Evolutionary conservation across 805 yeast genomes (phyloP).

Genomic region (baker's yeast (Saccharomyces cerevisiae)): DNA sequence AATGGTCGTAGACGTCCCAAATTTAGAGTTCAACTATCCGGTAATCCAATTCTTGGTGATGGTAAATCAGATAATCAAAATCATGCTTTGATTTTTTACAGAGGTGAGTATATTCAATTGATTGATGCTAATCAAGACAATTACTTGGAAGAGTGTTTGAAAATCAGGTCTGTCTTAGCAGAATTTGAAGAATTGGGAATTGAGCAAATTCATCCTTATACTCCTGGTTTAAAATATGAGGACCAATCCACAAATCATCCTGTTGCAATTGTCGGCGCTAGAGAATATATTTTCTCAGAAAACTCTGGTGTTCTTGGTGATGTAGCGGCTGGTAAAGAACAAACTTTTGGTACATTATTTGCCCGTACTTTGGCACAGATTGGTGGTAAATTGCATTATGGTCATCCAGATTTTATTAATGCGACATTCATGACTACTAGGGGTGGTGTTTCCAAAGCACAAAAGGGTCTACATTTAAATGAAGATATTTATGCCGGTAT

Average conservation of each 20-base stretch:
- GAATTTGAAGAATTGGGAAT: conserved; percentile 77
- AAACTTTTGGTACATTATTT: conserved; percentile 91
- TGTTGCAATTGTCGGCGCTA: conserved; percentile 90
- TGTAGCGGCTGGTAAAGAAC: conserved; percentile 95
- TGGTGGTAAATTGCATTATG: conserved; percentile 92
- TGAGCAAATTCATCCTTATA: conserved; percentile 44
- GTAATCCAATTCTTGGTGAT: conserved; percentile 82
- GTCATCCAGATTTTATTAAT: conserved; percentile 92
- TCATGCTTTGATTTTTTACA: conserved; percentile 71
- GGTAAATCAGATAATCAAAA: conserved; percentile 95
- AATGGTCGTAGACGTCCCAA: conserved; percentile 69
- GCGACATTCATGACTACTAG: conserved; percentile 87
- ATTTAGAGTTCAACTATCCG: conserved; percentile 68
- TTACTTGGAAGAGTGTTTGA: conserved; percentile 86
- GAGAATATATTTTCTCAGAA: conserved; percentile 91
- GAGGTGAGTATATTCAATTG: conserved; percentile 92
- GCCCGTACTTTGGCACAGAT: conserved; percentile 88
- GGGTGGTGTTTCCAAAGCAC: conserved; percentile 94
- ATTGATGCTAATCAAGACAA: conserved; percentile 96
- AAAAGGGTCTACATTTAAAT: conserved; percentile 84
- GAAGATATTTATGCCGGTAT: conserved; percentile 96
- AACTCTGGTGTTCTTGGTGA: conserved; percentile 89
- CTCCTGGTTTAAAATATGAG: conserved; percentile 46
- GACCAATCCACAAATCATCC: conserved; percentile 59
- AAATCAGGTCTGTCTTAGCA: conserved; percentile 76